Percentiles rank a stretch among this genome's conserved stretches.
Conservation (phyloP, 2,329 filamentous ascomycete species). For the Fusarium sublunatum region DNA sequence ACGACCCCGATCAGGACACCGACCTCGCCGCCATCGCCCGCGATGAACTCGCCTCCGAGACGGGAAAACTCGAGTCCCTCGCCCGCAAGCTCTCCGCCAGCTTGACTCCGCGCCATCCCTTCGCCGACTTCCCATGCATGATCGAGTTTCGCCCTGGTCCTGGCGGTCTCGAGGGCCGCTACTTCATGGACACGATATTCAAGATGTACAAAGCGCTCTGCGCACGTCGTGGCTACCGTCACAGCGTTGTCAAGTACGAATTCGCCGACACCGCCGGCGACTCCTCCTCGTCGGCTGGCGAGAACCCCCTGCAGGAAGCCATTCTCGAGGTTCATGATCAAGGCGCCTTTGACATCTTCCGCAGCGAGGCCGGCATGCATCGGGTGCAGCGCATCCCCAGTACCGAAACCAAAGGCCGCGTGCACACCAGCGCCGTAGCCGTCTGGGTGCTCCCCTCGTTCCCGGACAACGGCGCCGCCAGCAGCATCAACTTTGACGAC, state of each 20-base stretch:
- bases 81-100: conserved; percentile 77
- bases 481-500: conserved; percentile 75
- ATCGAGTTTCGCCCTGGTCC: conserved; percentile 93
- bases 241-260: conserved; percentile 82
- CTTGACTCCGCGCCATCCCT: conserved; percentile 88
- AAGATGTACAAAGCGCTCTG: conserved; percentile 92
- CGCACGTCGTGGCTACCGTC: conserved; percentile 72
- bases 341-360: conserved; percentile 83
- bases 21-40: conserved; percentile 82
- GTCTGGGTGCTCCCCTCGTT: conserved; percentile 93
- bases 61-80: conserved; percentile 69
- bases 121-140: conserved; percentile 88
- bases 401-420: conserved; percentile 90
- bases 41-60: conserved; percentile 82
- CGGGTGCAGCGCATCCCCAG: conserved; percentile 92
- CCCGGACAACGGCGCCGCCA: conserved; percentile 64
- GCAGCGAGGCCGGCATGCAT: conserved; percentile 93
- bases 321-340: conserved; percentile 82
- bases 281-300: conserved; percentile 65
- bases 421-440: conserved; percentile 91
- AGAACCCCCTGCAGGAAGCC: conserved; percentile 83
- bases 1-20: conserved; percentile 60
- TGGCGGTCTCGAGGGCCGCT: conserved; percentile 88
- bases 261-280: conserved; percentile 72
- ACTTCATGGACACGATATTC: conserved; percentile 88